phyloP scores from a whole-genome alignment of 2,329 filamentous ascomycete species.

The Microsporum audouinii region DNA sequence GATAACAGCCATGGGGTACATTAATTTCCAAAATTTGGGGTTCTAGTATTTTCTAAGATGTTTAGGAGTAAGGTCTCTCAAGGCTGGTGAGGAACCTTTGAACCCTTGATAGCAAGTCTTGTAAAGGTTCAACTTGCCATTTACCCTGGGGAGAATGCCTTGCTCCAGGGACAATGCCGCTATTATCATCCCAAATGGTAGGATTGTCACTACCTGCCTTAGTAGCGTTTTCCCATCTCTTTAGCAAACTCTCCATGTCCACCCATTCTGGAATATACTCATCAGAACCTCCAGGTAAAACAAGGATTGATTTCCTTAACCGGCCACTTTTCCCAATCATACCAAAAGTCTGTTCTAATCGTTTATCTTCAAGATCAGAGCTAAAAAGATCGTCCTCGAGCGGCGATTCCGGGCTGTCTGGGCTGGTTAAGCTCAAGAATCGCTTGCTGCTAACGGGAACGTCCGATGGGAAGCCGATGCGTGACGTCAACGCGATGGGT shows the following conservation, averaged over 20 bases:
- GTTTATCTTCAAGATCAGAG: conserved; percentile 54
- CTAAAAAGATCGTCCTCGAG: conserved; percentile 83
- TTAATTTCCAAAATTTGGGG: background rate
- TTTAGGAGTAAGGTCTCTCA: conserved; percentile 3
- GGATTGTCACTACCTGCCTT: conserved; percentile 23
- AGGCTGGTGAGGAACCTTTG: conserved; percentile 25
- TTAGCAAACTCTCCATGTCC: conserved; percentile 35
- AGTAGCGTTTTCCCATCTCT: conserved; percentile 33
- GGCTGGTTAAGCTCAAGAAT: conserved; percentile 47
- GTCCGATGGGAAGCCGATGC: conserved; percentile 22
- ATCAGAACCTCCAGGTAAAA: conserved; percentile 38
- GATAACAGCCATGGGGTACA: background rate
- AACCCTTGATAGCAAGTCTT: conserved; percentile 27
- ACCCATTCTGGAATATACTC: conserved; percentile 35
- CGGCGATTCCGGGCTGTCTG: conserved; percentile 41
- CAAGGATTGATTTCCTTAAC: conserved; percentile 31
- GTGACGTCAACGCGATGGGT: conserved; percentile 25
- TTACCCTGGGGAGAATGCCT: conserved; percentile 40
- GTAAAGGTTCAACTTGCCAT: conserved; percentile 34
- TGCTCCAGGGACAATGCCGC: conserved; percentile 38
- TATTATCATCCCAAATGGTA: conserved; percentile 38
- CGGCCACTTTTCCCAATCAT: conserved; percentile 29
- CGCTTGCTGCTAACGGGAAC: conserved; percentile 45
- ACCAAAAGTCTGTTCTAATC: conserved; percentile 54
- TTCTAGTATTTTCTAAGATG: background rate